Percentiles rank a stretch among this genome's conserved stretches.
These are phyloP conservation scores for Umbelopsis sp. DNA, from an alignment of 192 early-diverging fungal species.

Conservation along the genomic window DNA sequence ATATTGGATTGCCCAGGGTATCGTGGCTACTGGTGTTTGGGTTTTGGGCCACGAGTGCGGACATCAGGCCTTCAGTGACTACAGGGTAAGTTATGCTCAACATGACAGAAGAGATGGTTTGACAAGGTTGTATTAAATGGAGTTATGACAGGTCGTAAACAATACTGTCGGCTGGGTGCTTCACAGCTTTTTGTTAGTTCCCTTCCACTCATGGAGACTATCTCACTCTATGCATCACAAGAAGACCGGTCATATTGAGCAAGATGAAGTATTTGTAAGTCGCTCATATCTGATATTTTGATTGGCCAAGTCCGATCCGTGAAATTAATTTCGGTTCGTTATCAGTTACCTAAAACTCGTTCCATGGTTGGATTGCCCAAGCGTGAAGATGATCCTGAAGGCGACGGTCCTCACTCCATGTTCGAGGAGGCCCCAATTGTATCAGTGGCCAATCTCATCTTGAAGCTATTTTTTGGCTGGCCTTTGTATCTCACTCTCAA, in stretches of 20 bases:
- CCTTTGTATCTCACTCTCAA: slow-evolving; percentile 84
- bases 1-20: slow-evolving; percentile 80
- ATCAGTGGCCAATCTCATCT: slow-evolving; percentile 62
- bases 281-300: background rate
- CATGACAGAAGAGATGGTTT: background rate
- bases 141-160: slow-evolving; percentile 67
- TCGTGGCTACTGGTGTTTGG: slow-evolving; percentile 84
- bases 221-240: slow-evolving; percentile 95
- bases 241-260: slow-evolving; percentile 82
- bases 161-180: slow-evolving; percentile 87
- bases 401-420: slow-evolving; percentile 43
- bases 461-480: slow-evolving; percentile 87
- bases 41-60: slow-evolving; percentile 86
- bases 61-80: slow-evolving; percentile 79
- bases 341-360: slow-evolving; percentile 64
- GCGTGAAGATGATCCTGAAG: slow-evolving; percentile 44
- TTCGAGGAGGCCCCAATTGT: slow-evolving; percentile 78
- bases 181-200: slow-evolving; percentile 88
- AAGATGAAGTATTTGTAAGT: slow-evolving; percentile 86
- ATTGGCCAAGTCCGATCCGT: background rate
- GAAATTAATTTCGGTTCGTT: slow-evolving; percentile 55
- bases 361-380: slow-evolving; percentile 54
- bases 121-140: background rate
- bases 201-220: slow-evolving; percentile 92
- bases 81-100: slow-evolving; percentile 27